phyloP scores from a whole-genome alignment of 2,329 filamentous ascomycete genomes.

The Trichoderma semiorbis region DNA sequence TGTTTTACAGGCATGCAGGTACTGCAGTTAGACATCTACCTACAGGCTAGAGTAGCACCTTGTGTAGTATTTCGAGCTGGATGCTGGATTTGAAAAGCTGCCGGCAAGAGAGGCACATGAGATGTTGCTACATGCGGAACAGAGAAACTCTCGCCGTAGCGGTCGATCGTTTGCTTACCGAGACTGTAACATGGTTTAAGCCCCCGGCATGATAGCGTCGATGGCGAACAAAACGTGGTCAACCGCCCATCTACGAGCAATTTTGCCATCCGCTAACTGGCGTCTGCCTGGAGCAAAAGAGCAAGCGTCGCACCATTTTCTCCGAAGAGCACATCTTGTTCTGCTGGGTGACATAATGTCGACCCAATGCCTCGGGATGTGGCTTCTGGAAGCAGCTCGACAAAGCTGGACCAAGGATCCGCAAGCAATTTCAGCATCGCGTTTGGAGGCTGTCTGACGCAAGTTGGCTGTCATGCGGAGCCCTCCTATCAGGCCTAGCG shows the following conservation, averaged over 20 bases:
- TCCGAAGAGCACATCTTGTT: background rate
- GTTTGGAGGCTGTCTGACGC: background rate
- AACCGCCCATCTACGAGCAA: background rate
- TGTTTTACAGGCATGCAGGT: background rate
- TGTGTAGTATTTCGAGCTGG: background rate
- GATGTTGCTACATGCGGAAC: background rate
- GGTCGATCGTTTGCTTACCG: background rate
- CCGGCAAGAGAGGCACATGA: background rate
- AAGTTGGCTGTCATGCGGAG: background rate
- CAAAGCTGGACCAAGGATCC: background rate
- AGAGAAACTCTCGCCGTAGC: background rate
- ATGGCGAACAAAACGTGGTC: background rate
- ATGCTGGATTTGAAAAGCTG: background rate
- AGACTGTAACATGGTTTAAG: background rate
- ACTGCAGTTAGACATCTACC: background rate
- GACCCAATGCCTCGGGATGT: conserved; percentile 7
- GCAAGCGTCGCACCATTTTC: background rate
- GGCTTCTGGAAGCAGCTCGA: background rate
- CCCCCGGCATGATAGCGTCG: background rate
- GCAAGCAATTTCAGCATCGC: background rate
- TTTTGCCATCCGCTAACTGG: background rate
- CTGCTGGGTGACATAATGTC: background rate
- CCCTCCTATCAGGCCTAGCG: background rate
- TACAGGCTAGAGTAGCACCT: background rate
- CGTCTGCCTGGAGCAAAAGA: background rate